Conservation (phyloP, 495 filamentous ascomycete genomes). For the Aspergillus steynii region DNA sequence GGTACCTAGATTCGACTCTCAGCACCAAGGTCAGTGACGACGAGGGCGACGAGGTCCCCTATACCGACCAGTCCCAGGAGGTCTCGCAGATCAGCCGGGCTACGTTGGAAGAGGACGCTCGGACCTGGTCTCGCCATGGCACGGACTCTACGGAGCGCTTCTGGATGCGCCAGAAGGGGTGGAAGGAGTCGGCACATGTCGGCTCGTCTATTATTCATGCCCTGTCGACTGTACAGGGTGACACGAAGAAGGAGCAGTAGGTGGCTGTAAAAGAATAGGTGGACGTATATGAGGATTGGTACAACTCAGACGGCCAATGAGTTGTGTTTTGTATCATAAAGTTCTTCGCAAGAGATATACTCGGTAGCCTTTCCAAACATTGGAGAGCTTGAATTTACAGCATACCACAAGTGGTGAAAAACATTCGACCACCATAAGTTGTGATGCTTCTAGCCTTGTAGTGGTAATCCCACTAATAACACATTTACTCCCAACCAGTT, state of each 20-base stretch:
- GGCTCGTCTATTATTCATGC: conserved; percentile 58
- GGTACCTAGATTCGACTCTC: conserved; percentile 57
- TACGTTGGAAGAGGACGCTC: conserved; percentile 68
- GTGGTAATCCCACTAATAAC: no score
- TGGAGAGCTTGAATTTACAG: no score
- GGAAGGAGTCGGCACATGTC: conserved; percentile 59
- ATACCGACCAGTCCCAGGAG: conserved; percentile 14
- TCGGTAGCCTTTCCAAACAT: no score
- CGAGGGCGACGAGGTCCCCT: conserved; percentile 17
- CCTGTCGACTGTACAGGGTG: conserved; percentile 33
- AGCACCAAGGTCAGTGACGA: conserved; percentile 35
- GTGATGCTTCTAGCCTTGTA: no score
- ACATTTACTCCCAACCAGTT: no score
- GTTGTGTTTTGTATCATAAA: background rate
- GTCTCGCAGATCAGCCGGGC: conserved; percentile 40
- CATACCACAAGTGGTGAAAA: no score
- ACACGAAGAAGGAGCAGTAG: conserved; percentile 61
- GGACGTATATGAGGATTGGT: conserved; percentile 1
- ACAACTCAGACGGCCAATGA: background rate
- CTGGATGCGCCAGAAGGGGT: conserved; percentile 66
- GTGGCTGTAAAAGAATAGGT: background rate
- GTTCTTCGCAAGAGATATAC: background rate
- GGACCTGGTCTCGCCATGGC: conserved; percentile 50
- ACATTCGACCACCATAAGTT: no score
- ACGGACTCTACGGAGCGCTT: conserved; percentile 63